These are phyloP conservation scores for Nephelium lappaceum DNA, from an alignment of 345 rosid species.

Conservation along the genomic window DNA sequence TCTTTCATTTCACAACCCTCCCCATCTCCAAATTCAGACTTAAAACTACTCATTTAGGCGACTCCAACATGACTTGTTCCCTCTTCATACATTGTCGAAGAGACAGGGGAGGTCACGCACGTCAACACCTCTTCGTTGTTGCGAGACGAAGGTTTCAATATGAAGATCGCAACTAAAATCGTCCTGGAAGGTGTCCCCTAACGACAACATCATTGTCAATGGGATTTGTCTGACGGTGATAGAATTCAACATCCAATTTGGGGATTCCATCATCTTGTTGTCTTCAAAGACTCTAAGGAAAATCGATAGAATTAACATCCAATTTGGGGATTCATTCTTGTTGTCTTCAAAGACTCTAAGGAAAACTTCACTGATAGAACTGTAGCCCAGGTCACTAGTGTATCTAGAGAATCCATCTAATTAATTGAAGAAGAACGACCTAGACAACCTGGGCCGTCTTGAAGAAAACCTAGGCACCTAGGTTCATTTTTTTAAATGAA, in stretches of 20 bases:
- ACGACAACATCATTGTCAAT: slow-evolving; percentile 80
- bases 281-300: too few species aligned
- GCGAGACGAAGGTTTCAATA: slow-evolving; percentile 63
- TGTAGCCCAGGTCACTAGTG: slow-evolving; percentile 66
- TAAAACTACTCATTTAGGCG: slow-evolving; percentile 13
- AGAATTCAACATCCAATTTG: slow-evolving; percentile 41
- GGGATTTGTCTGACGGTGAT: slow-evolving; percentile 89
- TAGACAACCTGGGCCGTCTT: too few species aligned
- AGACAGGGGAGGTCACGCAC: slow-evolving; percentile 63
- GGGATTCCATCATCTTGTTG: slow-evolving; percentile 67
- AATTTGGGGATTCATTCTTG: too few species aligned
- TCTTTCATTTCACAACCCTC: slow-evolving; percentile 28
- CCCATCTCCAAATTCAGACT: slow-evolving; percentile 11
- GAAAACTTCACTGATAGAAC: slow-evolving; percentile 69
- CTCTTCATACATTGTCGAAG: slow-evolving; percentile 92
- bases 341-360: slow-evolving; percentile 83
- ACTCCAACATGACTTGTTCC: slow-evolving; percentile 31
- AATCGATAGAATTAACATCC: too few species aligned
- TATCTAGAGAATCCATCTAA: slow-evolving; percentile 50
- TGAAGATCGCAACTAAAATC: slow-evolving; percentile 57
- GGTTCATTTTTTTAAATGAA: too few species aligned
- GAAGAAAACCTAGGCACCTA: too few species aligned
- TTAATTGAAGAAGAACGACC: too few species aligned
- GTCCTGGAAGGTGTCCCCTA: slow-evolving; percentile 65
- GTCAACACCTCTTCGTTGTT: slow-evolving; percentile 33